A percentile compares a stretch with the other conserved stretches of the same genome.
These are phyloP conservation scores for Vigna radiata DNA, from an alignment of 306 rosid species.

Conservation along the genomic window DNA sequence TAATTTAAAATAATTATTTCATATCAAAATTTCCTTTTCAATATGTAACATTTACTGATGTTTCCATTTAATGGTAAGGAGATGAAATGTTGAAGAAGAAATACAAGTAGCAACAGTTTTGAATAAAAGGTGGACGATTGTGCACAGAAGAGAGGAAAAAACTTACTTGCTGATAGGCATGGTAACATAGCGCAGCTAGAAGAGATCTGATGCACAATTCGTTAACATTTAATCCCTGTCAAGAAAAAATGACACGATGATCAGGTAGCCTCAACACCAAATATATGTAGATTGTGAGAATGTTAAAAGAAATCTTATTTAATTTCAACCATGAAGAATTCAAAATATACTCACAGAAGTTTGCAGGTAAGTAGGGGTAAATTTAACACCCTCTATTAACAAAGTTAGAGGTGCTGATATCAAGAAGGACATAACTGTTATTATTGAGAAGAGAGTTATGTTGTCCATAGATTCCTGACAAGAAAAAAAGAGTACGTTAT, in stretches of 20 bases:
- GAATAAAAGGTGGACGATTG: neutral
- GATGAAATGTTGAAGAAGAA: constrained; percentile 6
- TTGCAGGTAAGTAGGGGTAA: constrained; percentile 78
- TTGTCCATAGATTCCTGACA: constrained; percentile 87
- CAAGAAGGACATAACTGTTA: constrained; percentile 91
- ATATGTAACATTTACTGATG: neutral
- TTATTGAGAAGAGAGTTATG: constrained; percentile 93
- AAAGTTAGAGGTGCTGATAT: constrained; percentile 71
- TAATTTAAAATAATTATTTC: neutral
- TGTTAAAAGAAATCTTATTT: constrained; percentile 10
- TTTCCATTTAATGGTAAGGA: neutral
- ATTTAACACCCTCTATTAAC: constrained; percentile 82
- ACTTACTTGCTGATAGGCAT: constrained; percentile 94
- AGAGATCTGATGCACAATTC: constrained; percentile 70
- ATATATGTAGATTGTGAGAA: constrained; percentile 31
- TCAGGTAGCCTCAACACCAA: neutral
- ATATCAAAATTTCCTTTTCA: neutral
- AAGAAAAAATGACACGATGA: constrained; percentile 33
- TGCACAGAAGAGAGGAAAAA: constrained; percentile 31
- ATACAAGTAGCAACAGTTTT: neutral
- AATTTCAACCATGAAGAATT: constrained; percentile 18
- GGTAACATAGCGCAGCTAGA: constrained; percentile 94
- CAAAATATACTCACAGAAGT: constrained; percentile 73
- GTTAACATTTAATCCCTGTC: constrained; percentile 79
- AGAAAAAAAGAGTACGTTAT: constrained; percentile 46